A percentile compares a stretch with the other conserved stretches of the same genome.
Conservation (phyloP, 2,329 filamentous ascomycete genomes). For the Dendrostoma leiphaemia region DNA sequence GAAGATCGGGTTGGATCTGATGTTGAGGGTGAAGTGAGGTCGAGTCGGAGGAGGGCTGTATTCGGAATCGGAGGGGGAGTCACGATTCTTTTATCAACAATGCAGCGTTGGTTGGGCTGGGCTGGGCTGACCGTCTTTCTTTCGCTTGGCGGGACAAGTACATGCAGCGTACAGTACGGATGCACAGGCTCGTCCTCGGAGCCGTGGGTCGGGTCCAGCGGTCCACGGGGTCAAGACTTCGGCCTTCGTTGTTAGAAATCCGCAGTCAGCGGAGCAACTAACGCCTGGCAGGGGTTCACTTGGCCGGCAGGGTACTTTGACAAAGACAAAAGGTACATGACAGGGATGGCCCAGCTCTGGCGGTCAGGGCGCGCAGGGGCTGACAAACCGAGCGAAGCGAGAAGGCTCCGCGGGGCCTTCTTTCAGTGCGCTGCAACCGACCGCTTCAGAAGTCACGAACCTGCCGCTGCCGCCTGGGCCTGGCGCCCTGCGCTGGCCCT, state of each 20-base stretch:
- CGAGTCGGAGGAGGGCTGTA: background rate
- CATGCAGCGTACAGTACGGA: constrained; percentile 3
- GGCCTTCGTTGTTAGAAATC: constrained; percentile 18
- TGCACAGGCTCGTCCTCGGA: constrained; percentile 12
- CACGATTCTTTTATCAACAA: constrained; percentile 20
- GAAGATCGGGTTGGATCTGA: background rate
- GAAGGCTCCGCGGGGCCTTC: background rate
- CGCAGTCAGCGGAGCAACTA: constrained; percentile 17
- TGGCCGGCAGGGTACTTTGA: no score
- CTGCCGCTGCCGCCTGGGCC: background rate
- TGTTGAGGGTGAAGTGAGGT: background rate
- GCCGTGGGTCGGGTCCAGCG: constrained; percentile 14
- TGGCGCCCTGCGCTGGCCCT: background rate
- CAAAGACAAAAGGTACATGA: no score
- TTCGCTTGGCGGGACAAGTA: no score
- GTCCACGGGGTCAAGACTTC: constrained; percentile 18
- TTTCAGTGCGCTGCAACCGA: background rate
- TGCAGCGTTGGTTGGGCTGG: no score
- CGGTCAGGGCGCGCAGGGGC: constrained; percentile 13
- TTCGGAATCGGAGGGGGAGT: constrained; percentile 12
- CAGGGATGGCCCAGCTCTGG: background rate
- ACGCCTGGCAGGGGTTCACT: constrained; percentile 1
- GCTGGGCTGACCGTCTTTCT: constrained; percentile 14
- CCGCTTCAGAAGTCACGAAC: background rate
- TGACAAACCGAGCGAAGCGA: constrained; percentile 14